Conservation (phyloP, 2,329 filamentous ascomycete genomes). For the Xylariales sp. region DNA sequence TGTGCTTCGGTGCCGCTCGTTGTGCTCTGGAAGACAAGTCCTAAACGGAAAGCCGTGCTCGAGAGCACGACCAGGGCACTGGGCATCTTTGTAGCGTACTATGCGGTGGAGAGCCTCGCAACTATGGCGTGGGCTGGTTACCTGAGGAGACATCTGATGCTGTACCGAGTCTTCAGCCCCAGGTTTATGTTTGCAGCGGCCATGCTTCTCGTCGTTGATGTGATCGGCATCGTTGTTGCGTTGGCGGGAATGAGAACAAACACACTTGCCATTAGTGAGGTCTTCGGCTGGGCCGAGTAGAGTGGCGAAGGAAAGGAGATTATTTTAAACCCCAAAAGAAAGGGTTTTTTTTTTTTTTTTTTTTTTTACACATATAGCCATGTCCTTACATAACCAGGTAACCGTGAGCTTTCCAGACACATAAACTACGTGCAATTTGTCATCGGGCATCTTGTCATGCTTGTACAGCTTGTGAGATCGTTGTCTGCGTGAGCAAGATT, state of each 20-base stretch:
- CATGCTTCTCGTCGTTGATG: conserved; percentile 70
- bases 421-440: no score
- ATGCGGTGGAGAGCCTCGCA: conserved; percentile 75
- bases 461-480: no score
- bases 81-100: conserved; percentile 74
- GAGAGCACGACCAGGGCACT: conserved; percentile 67
- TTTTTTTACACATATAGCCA: no score
- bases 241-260: conserved; percentile 72
- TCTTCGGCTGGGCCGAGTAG: conserved; percentile 79
- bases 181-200: conserved; percentile 79
- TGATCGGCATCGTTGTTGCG: conserved; percentile 67
- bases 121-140: conserved; percentile 90
- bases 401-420: no score
- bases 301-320: no score
- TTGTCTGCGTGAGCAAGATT: no score
- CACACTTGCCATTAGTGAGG: conserved; percentile 72
- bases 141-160: conserved; percentile 87
- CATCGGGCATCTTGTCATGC: no score
- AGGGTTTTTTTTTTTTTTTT: no score
- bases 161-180: conserved; percentile 90
- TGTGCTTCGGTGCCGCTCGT: conserved; percentile 75
- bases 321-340: no score
- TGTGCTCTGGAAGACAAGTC: conserved; percentile 83
- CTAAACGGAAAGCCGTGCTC: conserved; percentile 65
- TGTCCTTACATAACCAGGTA: no score